A percentile compares a stretch with the other conserved stretches of the same genome.
Conservation (phyloP, 805 yeast species). For the Cyberlindnera veronae region DNA sequence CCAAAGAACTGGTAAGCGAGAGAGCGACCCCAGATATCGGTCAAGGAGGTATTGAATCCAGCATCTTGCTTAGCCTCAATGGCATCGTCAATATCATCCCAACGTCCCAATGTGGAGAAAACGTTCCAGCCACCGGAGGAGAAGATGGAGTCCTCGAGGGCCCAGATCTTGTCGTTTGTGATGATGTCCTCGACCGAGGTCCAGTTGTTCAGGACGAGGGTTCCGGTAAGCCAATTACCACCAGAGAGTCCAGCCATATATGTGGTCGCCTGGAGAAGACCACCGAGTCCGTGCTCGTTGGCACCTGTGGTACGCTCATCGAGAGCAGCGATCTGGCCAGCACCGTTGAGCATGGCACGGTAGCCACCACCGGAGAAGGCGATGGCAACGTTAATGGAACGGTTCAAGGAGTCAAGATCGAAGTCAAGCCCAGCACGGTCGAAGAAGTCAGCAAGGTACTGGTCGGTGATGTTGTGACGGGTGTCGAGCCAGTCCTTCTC, state of each 20-base stretch:
- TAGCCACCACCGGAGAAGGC: slow-evolving; percentile 89
- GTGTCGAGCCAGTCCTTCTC: slow-evolving; percentile 53
- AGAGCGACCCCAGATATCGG: slow-evolving; percentile 81
- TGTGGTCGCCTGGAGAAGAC: slow-evolving; percentile 63
- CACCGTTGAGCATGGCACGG: slow-evolving; percentile 83
- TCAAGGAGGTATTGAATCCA: slow-evolving; percentile 63
- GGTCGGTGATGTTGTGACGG: slow-evolving; percentile 31
- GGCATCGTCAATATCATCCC: slow-evolving; percentile 51
- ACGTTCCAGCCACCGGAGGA: slow-evolving; percentile 62
- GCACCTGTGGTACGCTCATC: slow-evolving; percentile 64
- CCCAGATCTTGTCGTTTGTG: slow-evolving; percentile 13
- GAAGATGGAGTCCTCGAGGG: slow-evolving; percentile 46
- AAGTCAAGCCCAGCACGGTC: slow-evolving; percentile 43
- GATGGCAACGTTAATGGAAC: slow-evolving; percentile 48
- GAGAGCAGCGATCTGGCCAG: slow-evolving; percentile 75
- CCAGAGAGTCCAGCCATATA: slow-evolving; percentile 79
- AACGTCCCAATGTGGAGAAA: slow-evolving; percentile 47
- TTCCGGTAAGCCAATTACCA: slow-evolving; percentile 76
- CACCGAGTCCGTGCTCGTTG: slow-evolving; percentile 59
- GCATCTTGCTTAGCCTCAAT: slow-evolving; percentile 52
- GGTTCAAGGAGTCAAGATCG: slow-evolving; percentile 36
- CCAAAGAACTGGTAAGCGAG: slow-evolving; percentile 19
- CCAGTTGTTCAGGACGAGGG: slow-evolving; percentile 58
- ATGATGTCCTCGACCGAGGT: slow-evolving; percentile 17
- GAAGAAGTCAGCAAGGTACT: slow-evolving; percentile 34